A percentile compares a stretch with the other conserved stretches of the same genome.
phyloP scores from a whole-genome alignment of 345 rosid species.

The Eucalyptus regnans region DNA sequence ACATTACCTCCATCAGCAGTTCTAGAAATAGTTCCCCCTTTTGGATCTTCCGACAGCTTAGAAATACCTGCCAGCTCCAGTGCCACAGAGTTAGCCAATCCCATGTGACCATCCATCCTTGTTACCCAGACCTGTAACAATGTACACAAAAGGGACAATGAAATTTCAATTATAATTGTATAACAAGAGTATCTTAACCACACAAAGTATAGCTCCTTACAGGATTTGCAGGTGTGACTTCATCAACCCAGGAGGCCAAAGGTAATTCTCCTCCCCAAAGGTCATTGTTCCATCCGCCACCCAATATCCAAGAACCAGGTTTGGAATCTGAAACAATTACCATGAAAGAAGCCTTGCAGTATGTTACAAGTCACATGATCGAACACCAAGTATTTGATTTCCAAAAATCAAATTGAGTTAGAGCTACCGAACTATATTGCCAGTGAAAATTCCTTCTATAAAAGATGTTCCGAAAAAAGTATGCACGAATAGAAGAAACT shows the following conservation, averaged over 20 bases:
- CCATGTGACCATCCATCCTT: constrained; percentile 96
- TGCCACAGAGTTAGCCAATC: constrained; percentile 76
- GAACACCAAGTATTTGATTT: background rate
- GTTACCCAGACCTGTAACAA: constrained; percentile 55
- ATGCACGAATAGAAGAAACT: background rate
- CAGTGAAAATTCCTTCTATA: background rate
- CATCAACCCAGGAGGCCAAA: constrained; percentile 72
- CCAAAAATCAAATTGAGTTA: background rate
- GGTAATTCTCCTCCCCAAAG: constrained; percentile 95
- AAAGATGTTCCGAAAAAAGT: background rate
- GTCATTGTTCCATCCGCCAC: constrained; percentile 98
- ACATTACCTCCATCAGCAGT: constrained; percentile 51
- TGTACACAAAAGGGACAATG: background rate
- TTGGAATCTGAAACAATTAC: constrained; percentile 24
- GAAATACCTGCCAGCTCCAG: constrained; percentile 56
- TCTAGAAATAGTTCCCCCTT: constrained; percentile 58
- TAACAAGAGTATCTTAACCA: background rate
- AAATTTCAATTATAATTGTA: background rate
- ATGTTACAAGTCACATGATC: background rate
- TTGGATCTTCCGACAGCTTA: constrained; percentile 44
- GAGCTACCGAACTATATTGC: background rate
- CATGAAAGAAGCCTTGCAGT: background rate
- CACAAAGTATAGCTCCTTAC: constrained; percentile 18
- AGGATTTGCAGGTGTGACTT: constrained; percentile 61
- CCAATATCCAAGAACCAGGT: constrained; percentile 73